Base-by-base conservation (phyloP, 257 asterid species). In the Solanum chiquidenum region DNA sequence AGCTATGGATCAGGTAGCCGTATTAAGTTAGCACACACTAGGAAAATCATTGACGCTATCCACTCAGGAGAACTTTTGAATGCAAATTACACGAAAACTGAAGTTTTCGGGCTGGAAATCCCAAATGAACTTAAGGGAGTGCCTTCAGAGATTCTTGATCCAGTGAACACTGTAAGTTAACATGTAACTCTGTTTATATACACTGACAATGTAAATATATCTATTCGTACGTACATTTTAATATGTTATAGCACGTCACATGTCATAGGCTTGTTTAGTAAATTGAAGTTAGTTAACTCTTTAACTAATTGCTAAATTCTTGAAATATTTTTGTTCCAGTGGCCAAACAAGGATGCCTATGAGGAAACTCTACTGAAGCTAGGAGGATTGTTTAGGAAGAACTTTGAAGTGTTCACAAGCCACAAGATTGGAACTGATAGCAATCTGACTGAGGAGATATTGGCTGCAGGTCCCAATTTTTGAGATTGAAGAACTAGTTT, bases 21-120 rank as follows among this genome's bases (percentile, higher is more conserved):
- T 71, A 95, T 96, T 91, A 95, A 95, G 89, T 89, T 96, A 86
- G 96, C 98, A 38, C 92, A 96, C 88, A 96, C 99, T 3, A 92
- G 99, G 92, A 96, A 94, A 87, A 96, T 96, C 76, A 96, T 96
- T 12, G 98, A 96, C 52, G 97, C 98, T 42, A 96, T 96, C 75
- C 99, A 96, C 90, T 93, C 98, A 0, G 98, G 99, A 33, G 89
- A 83, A 40, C 98, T 96, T 75, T 80, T 94, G 60, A 16, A 93
- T 4, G 98, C 95, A 12, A 94, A 90, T 1, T 97, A 93, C 89
- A 89, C 64, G 85, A 94, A 86, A 92, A 96, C 98, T 2, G 94
- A 95, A 86, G 98, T 95, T 74, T 97, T 97, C 75, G 98, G 98
- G 68, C 90, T 97, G 8, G 98, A 97, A 89, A 97, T 96, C 85